Evolutionary conservation across 228 moss, liverwort and hornwort genomes (phyloP).

Genomic region (Sphagnum fallax): DNA sequence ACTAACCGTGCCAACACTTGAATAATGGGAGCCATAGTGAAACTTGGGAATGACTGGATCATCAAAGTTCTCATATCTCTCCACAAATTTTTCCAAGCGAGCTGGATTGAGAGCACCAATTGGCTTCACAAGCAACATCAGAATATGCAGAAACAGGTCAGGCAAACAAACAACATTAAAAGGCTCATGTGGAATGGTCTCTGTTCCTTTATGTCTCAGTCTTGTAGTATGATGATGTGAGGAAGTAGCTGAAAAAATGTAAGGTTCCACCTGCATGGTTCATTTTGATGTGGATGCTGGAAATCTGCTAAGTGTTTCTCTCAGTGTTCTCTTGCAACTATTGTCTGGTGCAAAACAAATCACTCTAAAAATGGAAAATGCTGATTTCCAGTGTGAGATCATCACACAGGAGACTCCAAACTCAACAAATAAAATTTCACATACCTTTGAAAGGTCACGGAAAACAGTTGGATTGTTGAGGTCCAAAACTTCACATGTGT

Average conservation of each 20-base stretch:
- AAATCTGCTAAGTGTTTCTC: no score
- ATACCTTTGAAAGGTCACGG: slow-evolving; percentile 85
- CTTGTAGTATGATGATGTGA: no score
- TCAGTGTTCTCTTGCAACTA: no score
- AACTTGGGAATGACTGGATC: slow-evolving; percentile 90
- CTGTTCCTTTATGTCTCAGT: no score
- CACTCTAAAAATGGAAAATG: no score
- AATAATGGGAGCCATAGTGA: slow-evolving; percentile 90
- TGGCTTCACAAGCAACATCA: slow-evolving; percentile 35
- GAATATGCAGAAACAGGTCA: no score
- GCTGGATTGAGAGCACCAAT: slow-evolving; percentile 67
- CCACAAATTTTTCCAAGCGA: slow-evolving; percentile 74
- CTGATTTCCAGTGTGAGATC: no score
- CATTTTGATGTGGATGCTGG: no score
- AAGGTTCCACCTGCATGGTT: no score
- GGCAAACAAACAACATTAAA: slow-evolving; percentile 1
- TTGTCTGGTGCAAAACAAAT: no score
- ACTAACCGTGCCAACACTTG: slow-evolving; percentile 91
- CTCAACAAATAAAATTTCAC: neutral
- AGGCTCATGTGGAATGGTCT: neutral
- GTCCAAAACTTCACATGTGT: slow-evolving; percentile 66
- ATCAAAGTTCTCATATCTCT: slow-evolving; percentile 85
- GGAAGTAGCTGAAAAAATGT: no score
- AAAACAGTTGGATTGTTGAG: slow-evolving; percentile 58
- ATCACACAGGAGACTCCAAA: neutral